These are phyloP conservation scores for Hanseniaspora valbyensis DNA, from an alignment of 805 yeast genomes.

Conservation along the genomic window DNA sequence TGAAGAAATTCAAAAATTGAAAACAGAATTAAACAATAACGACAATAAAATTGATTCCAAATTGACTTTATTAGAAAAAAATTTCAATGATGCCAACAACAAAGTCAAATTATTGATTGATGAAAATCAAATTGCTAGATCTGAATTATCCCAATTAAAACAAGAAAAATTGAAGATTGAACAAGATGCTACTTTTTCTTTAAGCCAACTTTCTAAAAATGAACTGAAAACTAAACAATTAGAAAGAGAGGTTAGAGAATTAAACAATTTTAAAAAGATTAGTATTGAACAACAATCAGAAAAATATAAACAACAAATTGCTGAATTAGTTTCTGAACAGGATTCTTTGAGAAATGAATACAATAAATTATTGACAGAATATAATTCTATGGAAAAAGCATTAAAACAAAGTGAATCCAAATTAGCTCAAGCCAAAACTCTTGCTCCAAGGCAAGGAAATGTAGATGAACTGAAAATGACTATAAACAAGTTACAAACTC, in stretches of 20 bases:
- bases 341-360: constrained; percentile 36
- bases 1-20: constrained; percentile 21
- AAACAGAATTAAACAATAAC: constrained; percentile 24
- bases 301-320: constrained; percentile 24
- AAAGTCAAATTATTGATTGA: constrained; percentile 32
- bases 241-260: constrained; percentile 30
- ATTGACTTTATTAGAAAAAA: constrained; percentile 28
- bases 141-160: constrained; percentile 32
- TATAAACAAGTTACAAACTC: constrained; percentile 31
- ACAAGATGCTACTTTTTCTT: neutral
- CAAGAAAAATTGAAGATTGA: constrained; percentile 29
- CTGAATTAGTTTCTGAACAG: constrained; percentile 24
- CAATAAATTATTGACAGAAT: constrained; percentile 30
- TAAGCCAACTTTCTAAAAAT: constrained; percentile 1
- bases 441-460: constrained; percentile 19
- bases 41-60: constrained; percentile 31
- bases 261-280: constrained; percentile 24
- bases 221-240: constrained; percentile 25
- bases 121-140: constrained; percentile 37
- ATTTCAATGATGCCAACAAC: constrained; percentile 29
- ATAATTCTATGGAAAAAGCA: constrained; percentile 17
- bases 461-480: constrained; percentile 19
- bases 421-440: neutral
- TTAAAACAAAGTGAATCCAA: neutral
- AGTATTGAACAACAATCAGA: constrained; percentile 18